These are phyloP conservation scores for Ceratocystis cubensis DNA, from an alignment of 2,329 filamentous ascomycete species.

Conservation along the genomic window DNA sequence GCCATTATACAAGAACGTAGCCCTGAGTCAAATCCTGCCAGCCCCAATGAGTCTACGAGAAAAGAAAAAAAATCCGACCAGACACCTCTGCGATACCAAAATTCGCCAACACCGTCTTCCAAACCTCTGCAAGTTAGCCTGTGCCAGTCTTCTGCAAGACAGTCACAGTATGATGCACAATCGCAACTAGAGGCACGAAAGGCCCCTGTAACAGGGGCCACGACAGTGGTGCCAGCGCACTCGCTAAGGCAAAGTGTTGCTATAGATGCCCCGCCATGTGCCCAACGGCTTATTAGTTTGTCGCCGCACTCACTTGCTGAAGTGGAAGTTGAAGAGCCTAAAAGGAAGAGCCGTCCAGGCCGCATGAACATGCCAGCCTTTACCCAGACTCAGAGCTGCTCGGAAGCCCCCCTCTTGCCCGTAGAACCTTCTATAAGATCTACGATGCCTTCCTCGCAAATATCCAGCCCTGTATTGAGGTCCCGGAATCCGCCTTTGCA, in stretches of 20 bases:
- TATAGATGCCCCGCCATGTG: slow-evolving; percentile 5
- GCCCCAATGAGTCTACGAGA: background rate
- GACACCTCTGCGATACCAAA: background rate
- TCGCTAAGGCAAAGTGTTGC: background rate
- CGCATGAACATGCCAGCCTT: slow-evolving; percentile 16
- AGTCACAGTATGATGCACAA: background rate
- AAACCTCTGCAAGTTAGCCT: background rate
- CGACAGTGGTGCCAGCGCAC: slow-evolving; percentile 5
- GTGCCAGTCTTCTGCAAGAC: background rate
- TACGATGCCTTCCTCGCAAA: background rate
- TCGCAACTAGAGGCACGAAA: background rate
- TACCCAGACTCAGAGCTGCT: slow-evolving; percentile 9
- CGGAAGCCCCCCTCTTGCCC: background rate
- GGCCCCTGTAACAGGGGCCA: background rate
- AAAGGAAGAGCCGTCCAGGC: slow-evolving; percentile 8
- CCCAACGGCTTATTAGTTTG: background rate
- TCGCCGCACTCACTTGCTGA: background rate
- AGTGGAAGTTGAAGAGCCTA: background rate
- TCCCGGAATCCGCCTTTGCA: background rate
- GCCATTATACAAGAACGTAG: background rate
- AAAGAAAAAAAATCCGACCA: background rate
- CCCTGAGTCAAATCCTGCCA: background rate
- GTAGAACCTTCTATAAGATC: background rate
- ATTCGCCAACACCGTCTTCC: background rate
- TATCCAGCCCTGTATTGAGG: background rate